Base-by-base conservation (phyloP, 192 early-diverging fungal species). In the Allomyces javanicus region DNA sequence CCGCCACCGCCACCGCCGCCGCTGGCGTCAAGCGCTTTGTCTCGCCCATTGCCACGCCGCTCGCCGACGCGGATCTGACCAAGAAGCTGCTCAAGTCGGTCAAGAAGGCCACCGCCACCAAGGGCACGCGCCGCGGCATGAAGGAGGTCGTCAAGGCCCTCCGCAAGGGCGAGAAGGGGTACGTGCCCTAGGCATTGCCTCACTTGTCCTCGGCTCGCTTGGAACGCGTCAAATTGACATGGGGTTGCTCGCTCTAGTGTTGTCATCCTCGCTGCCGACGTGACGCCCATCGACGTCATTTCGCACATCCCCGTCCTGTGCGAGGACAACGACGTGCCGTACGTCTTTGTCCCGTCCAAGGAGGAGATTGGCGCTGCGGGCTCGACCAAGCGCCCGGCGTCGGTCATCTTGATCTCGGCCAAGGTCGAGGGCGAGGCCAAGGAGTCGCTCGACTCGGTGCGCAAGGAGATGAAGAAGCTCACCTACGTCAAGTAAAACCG, bases 131-230 rank as follows among this genome's bases (percentile, higher is more conserved):
- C 50, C 87, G 96, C 67, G 96, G 96, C 64, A 91, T 97, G 23
- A 97, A 97, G 82, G 96, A 99, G 76, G 92, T 97, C 27, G 89
- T 91, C 61, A 97, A 97, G 81, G 90, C 86, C 68, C 80, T 99
- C 72, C 83, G 92, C 63, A 99, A 99, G 83, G 90, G 91, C 65
- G 79, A 86, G 65, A 94, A 96, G 82, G 96, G 88, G 76, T 76
- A 71, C 64, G 66, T 72, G 25, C n/a, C 3, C 26, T 25, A 27
- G 43, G 25, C 55, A 12, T 40, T 43, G 23, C 23, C 23, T 7
- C 1, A 11, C 44, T 63, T 9, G n/a, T 40, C 33, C 7, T 3
- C 33, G 2, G 33, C 33, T 40, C 33, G 33, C 7, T 40, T 40
- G 33, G 33, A 7, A 40, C 33, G 33, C 33, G 33, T 40, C 33